Evolutionary conservation across 805 yeast genomes (phyloP).

Genomic region (baker's yeast (Saccharomyces cerevisiae)): DNA sequence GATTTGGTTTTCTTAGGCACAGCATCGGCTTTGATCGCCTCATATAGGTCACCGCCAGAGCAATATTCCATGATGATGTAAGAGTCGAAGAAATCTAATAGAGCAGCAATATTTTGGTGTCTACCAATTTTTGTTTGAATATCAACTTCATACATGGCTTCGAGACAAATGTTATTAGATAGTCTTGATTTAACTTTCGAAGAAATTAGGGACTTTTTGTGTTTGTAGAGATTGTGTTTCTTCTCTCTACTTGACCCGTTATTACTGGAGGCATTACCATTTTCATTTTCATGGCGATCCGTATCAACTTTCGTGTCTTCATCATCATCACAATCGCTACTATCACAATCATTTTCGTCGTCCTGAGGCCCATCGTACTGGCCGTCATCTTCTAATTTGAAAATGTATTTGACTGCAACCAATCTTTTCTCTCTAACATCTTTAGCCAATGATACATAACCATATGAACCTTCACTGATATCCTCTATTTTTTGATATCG

Average conservation of each 20-base stretch:
- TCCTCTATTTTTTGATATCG: conserved; percentile 63
- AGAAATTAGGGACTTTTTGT: conserved; percentile 32
- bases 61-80: conserved; percentile 73
- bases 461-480: conserved; percentile 89
- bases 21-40: conserved; percentile 53
- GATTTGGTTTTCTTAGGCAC: conserved; percentile 48
- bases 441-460: conserved; percentile 80
- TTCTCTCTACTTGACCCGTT: conserved; percentile 18
- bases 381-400: conserved; percentile 39
- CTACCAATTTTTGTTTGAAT: conserved; percentile 55
- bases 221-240: conserved; percentile 15
- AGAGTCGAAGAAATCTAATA: conserved; percentile 59
- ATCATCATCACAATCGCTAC: conserved; percentile 12
- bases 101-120: conserved; percentile 50
- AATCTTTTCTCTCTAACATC: conserved; percentile 45
- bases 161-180: conserved; percentile 40
- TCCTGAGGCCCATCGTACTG: conserved; percentile 8
- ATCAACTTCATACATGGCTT: conserved; percentile 60
- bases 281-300: conserved; percentile 16
- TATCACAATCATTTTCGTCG: conserved; percentile 26
- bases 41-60: conserved; percentile 79
- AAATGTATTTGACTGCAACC: conserved; percentile 82
- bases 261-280: conserved; percentile 7
- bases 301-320: conserved; percentile 9
- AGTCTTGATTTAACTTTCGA: conserved; percentile 25